Conservation (phyloP, 2,329 filamentous ascomycete species). For the Microascus cirrosus region DNA sequence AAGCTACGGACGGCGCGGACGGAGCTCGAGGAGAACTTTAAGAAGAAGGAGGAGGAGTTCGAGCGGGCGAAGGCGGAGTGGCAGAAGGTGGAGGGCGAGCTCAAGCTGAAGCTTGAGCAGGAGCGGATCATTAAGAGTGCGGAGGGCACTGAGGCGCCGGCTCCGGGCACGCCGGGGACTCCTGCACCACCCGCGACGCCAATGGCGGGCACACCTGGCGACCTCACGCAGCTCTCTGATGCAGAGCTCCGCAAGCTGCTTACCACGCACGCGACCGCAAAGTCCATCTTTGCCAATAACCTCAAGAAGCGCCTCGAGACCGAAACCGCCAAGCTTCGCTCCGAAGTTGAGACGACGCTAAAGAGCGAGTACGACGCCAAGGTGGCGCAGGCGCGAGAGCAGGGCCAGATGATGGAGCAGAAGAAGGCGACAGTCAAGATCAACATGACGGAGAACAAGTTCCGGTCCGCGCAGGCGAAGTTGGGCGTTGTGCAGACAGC, state of each 20-base stretch:
- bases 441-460: slow-evolving; percentile 67
- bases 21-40: slow-evolving; percentile 38
- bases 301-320: slow-evolving; percentile 60
- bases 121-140: slow-evolving; percentile 52
- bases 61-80: slow-evolving; percentile 14
- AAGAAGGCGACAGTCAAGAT: slow-evolving; percentile 66
- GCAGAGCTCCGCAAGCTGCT: slow-evolving; percentile 46
- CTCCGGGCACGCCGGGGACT: slow-evolving; percentile 23
- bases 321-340: slow-evolving; percentile 49
- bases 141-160: slow-evolving; percentile 28
- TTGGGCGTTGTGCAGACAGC: slow-evolving; percentile 70
- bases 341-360: slow-evolving; percentile 35
- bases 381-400: slow-evolving; percentile 40
- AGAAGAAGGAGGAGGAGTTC: slow-evolving; percentile 14
- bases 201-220: slow-evolving; percentile 19
- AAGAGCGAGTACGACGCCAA: slow-evolving; percentile 41
- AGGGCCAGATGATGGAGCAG: slow-evolving; percentile 60
- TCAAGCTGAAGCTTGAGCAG: slow-evolving; percentile 41
- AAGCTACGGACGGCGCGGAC: slow-evolving; percentile 58
- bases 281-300: slow-evolving; percentile 47
- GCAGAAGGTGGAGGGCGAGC: slow-evolving; percentile 39
- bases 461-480: slow-evolving; percentile 55
- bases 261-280: slow-evolving; percentile 42
- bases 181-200: slow-evolving; percentile 23
- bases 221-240: slow-evolving; percentile 40